Base-by-base conservation (phyloP, 2,329 filamentous ascomycete genomes). In the Ceratocystis variospora region DNA sequence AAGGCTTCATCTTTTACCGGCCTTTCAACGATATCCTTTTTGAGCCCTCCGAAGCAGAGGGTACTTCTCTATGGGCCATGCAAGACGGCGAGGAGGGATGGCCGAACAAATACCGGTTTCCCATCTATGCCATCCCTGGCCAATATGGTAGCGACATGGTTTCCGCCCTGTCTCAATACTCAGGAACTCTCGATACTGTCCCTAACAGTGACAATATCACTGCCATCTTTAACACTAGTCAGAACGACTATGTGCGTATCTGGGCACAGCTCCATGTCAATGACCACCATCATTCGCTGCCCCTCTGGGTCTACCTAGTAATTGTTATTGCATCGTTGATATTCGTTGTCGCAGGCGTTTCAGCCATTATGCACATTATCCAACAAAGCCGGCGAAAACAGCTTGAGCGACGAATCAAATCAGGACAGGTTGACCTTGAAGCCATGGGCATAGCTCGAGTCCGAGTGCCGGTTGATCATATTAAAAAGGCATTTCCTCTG, bases 351-450 rank as follows among this genome's bases (percentile, higher is more conserved):
- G 79, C 81, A 2, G 75, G 78, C 10, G 90, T 85, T 0, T 94
- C 85, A 0, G 73, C 86, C 50, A 77, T 81, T 64, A 95, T 94
- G 88, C 90, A 94, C 71, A 78, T 86, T 25, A 78, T 94, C 37
- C 90, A 96, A 73, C 83, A 85, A 45, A 81, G 84, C 61, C 84
- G 90, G 37, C 84, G 92, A 7, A 80, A 80, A 28, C 79, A 79
- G 1, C 77, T 97, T 10, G 83, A 84, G 63, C 81, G 83, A 61
- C 84, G 91, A 12, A 87, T 96, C 17, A 80, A 84, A 67, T 80
- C 79, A 6, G 92, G 93, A 64, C 88, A 96, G 70, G 86, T 96
- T 22, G 89, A 96, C 72, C 79, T 96, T 2, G 92, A 96, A 75
- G 85, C 85, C 2, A 81, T 96, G 70, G 92, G 91, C 1, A 89